Base-by-base conservation (phyloP, 306 rosid genomes). In the Malus domestica region DNA sequence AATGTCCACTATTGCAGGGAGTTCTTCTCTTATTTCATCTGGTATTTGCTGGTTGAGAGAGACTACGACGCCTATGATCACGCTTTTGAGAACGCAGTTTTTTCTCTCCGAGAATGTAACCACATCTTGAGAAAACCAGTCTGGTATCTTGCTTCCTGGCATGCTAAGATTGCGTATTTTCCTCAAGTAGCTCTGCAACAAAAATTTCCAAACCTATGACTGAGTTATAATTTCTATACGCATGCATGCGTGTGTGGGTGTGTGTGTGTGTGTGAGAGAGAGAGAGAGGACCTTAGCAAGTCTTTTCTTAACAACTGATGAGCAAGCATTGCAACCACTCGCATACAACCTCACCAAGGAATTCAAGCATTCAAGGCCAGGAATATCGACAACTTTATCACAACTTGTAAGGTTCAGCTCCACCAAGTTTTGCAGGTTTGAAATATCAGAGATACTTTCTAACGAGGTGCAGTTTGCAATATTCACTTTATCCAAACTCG, bases 91-190 rank as follows among this genome's bases (percentile, higher is more conserved):
- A 33, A 72, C 80, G 57, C 74, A 72, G 79, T 86, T 86, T 77
- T 79, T 77, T 55, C 19, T 76, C 49, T 84, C 80, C 25, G 87
- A 73, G 76, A 86, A 87, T 74, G 64, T 76, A 8, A 91, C 80
- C 62, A 52, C 65, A 61, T 75, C 76, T 76, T 78, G 75, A 49
- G 85, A 78, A 74, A 87, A 82, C 97, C 93, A 89, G 64, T 83
- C 82, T 10, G 92, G 93, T 68, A 91, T 77, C 72, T 54, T 80
- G 67, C 78, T 72, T 80, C 97, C 92, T 6, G 92, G 97, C 81
- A 86, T 91, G 76, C 87, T 86, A 75, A 91, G 76, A 82, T 58
- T 80, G 72, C 64, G 69, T 57, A 86, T 45, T 55, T 89, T 87
- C 86, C 90, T 87, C 74, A 89, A 25, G 57, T 85, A 78, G n/a